These are phyloP conservation scores for Lactarius sp. DNA, from an alignment of 768 basidiomycete genomes.

Conservation along the genomic window DNA sequence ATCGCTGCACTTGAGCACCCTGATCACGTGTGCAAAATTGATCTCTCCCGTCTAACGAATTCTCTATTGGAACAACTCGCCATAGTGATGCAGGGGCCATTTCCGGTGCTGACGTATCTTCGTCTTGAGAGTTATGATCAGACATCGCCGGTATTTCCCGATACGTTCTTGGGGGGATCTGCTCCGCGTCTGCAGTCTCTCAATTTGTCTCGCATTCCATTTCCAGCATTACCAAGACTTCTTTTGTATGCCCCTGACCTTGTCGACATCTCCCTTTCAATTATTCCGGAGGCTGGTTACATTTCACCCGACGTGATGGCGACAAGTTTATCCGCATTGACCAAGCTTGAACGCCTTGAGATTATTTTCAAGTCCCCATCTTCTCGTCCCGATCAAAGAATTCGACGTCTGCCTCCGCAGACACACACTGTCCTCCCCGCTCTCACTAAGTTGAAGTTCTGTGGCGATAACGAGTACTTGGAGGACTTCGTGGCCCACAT, in stretches of 20 bases:
- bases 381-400: background rate
- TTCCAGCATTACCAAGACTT: background rate
- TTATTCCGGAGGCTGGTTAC: background rate
- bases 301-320: background rate
- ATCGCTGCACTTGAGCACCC: background rate
- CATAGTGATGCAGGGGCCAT: background rate
- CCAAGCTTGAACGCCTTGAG: background rate
- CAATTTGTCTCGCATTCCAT: background rate
- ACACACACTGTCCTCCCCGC: background rate
- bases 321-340: background rate
- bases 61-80: background rate
- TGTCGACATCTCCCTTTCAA: background rate
- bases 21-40: background rate
- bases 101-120: background rate
- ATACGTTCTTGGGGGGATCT: conserved; percentile 1
- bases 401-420: background rate
- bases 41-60: background rate
- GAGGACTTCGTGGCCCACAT: background rate
- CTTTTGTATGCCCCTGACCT: background rate
- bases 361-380: background rate
- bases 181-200: background rate
- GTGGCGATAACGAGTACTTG: background rate
- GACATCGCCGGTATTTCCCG: background rate
- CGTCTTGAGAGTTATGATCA: background rate
- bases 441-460: background rate